Conservation (phyloP, 2,329 filamentous ascomycete genomes). For the Monilinia aucupariae region DNA sequence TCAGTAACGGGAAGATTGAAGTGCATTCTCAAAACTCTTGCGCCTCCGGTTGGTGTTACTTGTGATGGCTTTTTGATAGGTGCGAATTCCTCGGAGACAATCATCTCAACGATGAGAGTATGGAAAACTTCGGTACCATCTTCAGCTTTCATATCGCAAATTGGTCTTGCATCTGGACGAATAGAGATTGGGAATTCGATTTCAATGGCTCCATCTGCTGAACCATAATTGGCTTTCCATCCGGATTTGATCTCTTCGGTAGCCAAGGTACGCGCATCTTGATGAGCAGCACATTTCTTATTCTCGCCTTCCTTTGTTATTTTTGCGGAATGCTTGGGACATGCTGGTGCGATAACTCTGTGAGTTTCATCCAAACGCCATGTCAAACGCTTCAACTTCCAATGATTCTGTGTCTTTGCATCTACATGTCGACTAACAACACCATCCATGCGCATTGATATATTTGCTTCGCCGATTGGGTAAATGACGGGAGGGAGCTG, state of each 20-base stretch:
- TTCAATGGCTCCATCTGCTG: slow-evolving; percentile 68
- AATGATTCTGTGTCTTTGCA: slow-evolving; percentile 67
- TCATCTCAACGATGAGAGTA: slow-evolving; percentile 84
- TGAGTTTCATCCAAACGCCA: slow-evolving; percentile 91
- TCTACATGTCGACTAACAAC: slow-evolving; percentile 66
- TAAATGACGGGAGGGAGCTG: slow-evolving; percentile 79
- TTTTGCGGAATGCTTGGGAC: slow-evolving; percentile 64
- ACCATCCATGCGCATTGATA: slow-evolving; percentile 80
- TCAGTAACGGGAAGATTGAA: slow-evolving; percentile 82
- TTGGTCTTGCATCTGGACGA: slow-evolving; percentile 53
- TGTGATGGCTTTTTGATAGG: slow-evolving; percentile 62
- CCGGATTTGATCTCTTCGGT: slow-evolving; percentile 76
- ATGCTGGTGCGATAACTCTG: slow-evolving; percentile 73
- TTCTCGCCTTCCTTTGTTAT: slow-evolving; percentile 38
- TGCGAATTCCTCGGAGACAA: slow-evolving; percentile 85
- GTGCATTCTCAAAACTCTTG: slow-evolving; percentile 86
- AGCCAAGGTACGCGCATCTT: slow-evolving; percentile 71
- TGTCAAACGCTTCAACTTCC: slow-evolving; percentile 84
- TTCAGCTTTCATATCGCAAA: slow-evolving; percentile 70
- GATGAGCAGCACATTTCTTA: slow-evolving; percentile 65
- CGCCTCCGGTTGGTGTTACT: slow-evolving; percentile 81
- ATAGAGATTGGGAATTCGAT: slow-evolving; percentile 68
- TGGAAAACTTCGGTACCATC: slow-evolving; percentile 77
- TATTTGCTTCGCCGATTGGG: slow-evolving; percentile 74
- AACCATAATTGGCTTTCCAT: slow-evolving; percentile 73